Evolutionary conservation across 768 basidiomycete species (phyloP).

Genomic region (Boletus reticulatus): DNA sequence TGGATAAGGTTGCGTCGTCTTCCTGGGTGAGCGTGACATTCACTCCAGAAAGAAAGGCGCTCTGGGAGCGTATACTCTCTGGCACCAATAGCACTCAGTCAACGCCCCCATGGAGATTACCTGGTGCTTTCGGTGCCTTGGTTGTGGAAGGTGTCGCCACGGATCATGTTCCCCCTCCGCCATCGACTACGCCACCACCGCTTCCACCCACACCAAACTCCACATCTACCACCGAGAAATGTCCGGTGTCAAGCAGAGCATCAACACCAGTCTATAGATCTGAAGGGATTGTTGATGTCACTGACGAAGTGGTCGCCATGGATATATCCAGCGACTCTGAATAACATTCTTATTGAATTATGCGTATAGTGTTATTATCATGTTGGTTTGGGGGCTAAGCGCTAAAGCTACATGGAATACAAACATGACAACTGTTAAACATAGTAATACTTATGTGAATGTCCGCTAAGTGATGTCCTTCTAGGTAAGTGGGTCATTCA

Average conservation of each 20-base stretch:
- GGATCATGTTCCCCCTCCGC: conserved; percentile 32
- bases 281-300: background rate
- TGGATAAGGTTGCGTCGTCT: conserved; percentile 29
- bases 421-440: conserved; percentile 7
- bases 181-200: conserved; percentile 31
- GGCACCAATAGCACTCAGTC: background rate
- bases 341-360: conserved; percentile 1
- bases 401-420: conserved; percentile 32
- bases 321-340: conserved; percentile 29
- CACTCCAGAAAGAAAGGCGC: conserved; percentile 34
- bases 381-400: conserved; percentile 13
- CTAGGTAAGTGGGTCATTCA: conserved; percentile 7
- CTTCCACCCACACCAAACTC: conserved; percentile 26
- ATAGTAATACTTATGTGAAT: conserved; percentile 8
- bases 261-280: background rate
- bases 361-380: background rate
- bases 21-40: conserved; percentile 32
- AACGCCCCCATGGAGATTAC: conserved; percentile 24
- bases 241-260: background rate
- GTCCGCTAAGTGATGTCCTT: conserved; percentile 16
- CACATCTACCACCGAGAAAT: background rate
- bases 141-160: conserved; percentile 9
- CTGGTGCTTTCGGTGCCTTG: conserved; percentile 13
- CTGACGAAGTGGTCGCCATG: conserved; percentile 23
- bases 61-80: conserved; percentile 41